Base-by-base conservation (phyloP, 2,329 filamentous ascomycete genomes). In the Pezicula radicicola region DNA sequence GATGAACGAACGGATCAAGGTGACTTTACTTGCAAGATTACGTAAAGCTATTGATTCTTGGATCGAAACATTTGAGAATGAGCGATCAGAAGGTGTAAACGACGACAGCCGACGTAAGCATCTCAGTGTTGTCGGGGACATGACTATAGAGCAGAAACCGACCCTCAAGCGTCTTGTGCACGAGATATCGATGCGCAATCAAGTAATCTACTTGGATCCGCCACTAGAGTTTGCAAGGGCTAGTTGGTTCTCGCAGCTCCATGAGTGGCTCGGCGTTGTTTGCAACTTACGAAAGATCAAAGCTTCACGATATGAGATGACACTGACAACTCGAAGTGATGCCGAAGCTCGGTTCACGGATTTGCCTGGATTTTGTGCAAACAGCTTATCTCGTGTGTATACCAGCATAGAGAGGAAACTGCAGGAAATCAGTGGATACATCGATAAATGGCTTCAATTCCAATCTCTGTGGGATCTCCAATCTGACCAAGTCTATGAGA, bases 381-480 rank as follows among this genome's bases (percentile, higher is more conserved):
- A 87, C 44, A 83, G 88, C 52, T 79, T 99, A 18, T 81, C 85
- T 43, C 81, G 86, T 54, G 92, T 96, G 1, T 97, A 97, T 67
- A 79, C 80, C 33, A 85, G 87, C 0, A 82, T 99, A 9, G 92
- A 97, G 70, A 83, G 83, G 58, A 96, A 94, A 70, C 74, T 99
- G 4, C 77, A 80, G 15, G 85, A 88, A 41, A 90, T 97, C 30
- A 83, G 88, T 36, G 78, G 79, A 4, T 99, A 99, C 61, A 91
- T 99, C 9, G 91, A 97, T 67, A 95, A 97, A 70, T 99, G 94
- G 94, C 78, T 99, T 43, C 94, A 97, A 63, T 99, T 97, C 72
- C 94, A 99, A 70, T 97, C 93, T 6, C 80, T 99, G 1, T 99
- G 94, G 94, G 94, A 99, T 74, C 79, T 99, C 52, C 93, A 96